These are phyloP conservation scores for Fennellomyces sp. DNA, from an alignment of 371 early-diverging fungal species.

Conservation along the genomic window DNA sequence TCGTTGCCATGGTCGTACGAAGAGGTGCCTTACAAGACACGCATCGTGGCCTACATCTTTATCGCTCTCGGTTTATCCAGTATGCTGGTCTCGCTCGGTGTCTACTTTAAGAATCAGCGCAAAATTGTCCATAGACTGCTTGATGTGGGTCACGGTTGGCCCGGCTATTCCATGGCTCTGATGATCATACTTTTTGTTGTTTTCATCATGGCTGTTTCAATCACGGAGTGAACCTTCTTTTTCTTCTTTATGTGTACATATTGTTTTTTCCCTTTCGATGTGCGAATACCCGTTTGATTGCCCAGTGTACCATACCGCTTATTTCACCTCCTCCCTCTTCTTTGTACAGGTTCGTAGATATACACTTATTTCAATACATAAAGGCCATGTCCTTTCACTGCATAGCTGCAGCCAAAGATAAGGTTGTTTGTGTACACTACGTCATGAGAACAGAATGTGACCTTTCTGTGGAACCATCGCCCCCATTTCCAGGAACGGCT, in stretches of 20 bases:
- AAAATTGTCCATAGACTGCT: slow-evolving; percentile 32
- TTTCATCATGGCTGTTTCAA: slow-evolving; percentile 40
- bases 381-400: too few relatives aligned
- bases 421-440: too few relatives aligned
- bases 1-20: slow-evolving; percentile 41
- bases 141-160: slow-evolving; percentile 45
- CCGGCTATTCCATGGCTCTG: slow-evolving; percentile 36
- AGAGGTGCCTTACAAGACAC: slow-evolving; percentile 17
- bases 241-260: background rate
- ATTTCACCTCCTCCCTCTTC: too few relatives aligned
- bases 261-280: background rate
- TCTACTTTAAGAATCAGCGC: slow-evolving; percentile 41
- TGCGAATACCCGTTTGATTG: background rate
- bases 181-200: slow-evolving; percentile 39
- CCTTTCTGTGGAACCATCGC: too few relatives aligned
- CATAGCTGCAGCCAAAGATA: too few relatives aligned
- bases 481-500: too few relatives aligned
- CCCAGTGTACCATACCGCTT: too few relatives aligned
- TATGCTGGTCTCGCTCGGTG: slow-evolving; percentile 25
- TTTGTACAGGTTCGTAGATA: too few relatives aligned
- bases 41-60: slow-evolving; percentile 37
- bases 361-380: too few relatives aligned
- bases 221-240: slow-evolving; percentile 21
- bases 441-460: too few relatives aligned
- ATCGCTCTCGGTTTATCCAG: slow-evolving; percentile 37